Base-by-base conservation (phyloP, 169 alveolate species). In the Plasmodium adleri region DNA sequence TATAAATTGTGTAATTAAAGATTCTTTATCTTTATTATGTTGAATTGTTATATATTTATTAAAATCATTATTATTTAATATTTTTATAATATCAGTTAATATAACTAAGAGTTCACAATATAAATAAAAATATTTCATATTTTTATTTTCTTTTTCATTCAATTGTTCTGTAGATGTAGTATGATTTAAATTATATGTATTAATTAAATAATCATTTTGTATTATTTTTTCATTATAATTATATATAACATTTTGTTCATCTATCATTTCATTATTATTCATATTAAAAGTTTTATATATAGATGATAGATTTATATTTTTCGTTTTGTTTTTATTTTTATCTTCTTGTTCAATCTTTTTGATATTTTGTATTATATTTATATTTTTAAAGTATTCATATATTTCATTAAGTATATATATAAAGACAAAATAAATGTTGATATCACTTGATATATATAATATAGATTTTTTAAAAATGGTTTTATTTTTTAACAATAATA, bases 341-440 rank as follows among this genome's bases (percentile, higher is more conserved):
- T 66, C 20, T 58, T 32, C 20, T 54, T 63, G 64, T 20, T 8
- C 26, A 0, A 7, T 45, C 2, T 22, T 50, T 15, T 24, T 47
- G 15, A 71, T 39, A 50, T 45, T 54, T 32, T 62, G 49, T 43
- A 68, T 85, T 15, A 32, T 52, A 72, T 83, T 83, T 24, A 70
- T 43, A 22, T 50, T 83, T 83, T 83, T 68, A 62, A 83, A 83
- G 50, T 68, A 39, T 49, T 83, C 91, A 45, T 28, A 58, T 70
- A 83, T 83, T 60, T 83, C 91, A 63, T 83, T 83, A 24, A 83
- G 74, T 28, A 83, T 28, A 63, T 83, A 83, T 24, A 83, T 83
- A 7, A 83, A 71, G 7, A 83, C 91, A 49, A 70, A 83, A 49
- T 83, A 83, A 12, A 83, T 83, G n/a, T 83, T 83, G 39, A 71